Percentiles rank a stretch among this genome's conserved stretches.
These are phyloP conservation scores for Thelonectria olida DNA, from an alignment of 2,329 filamentous ascomycete species.

Conservation along the genomic window DNA sequence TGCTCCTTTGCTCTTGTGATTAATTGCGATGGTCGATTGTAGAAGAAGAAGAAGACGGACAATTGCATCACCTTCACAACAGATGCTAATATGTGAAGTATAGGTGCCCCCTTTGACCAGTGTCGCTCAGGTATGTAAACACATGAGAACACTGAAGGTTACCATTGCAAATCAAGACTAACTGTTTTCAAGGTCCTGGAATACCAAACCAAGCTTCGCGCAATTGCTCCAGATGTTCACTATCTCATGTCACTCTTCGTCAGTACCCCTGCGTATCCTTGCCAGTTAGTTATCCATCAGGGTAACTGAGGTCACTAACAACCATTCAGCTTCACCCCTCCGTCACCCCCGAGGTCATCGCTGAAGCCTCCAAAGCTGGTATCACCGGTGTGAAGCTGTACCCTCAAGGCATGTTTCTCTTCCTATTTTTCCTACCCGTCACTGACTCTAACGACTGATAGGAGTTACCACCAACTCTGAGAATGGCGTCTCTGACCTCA, in stretches of 20 bases:
- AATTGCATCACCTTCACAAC: no score
- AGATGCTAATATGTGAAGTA: background rate
- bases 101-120: conserved; percentile 29
- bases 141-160: no score
- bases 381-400: conserved; percentile 79
- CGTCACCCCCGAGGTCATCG: conserved; percentile 75
- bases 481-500: conserved; percentile 75
- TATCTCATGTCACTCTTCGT: conserved; percentile 80
- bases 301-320: conserved; percentile 12
- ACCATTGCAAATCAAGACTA: background rate
- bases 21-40: conserved; percentile 12
- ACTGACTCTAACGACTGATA: conserved; percentile 18
- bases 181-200: conserved; percentile 61
- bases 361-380: conserved; percentile 76
- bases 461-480: conserved; percentile 73
- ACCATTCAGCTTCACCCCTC: conserved; percentile 60
- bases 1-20: conserved; percentile 6
- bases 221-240: conserved; percentile 68
- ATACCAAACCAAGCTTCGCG: conserved; percentile 69
- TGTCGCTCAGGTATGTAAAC: conserved; percentile 3
- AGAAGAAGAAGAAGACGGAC: conserved; percentile 16
- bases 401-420: conserved; percentile 53
- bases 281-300: no score
- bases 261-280: conserved; percentile 24
- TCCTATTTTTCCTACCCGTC: background rate